These are phyloP conservation scores for Aspergillus sp. DNA, from an alignment of 2,329 filamentous ascomycete species.

Conservation along the genomic window DNA sequence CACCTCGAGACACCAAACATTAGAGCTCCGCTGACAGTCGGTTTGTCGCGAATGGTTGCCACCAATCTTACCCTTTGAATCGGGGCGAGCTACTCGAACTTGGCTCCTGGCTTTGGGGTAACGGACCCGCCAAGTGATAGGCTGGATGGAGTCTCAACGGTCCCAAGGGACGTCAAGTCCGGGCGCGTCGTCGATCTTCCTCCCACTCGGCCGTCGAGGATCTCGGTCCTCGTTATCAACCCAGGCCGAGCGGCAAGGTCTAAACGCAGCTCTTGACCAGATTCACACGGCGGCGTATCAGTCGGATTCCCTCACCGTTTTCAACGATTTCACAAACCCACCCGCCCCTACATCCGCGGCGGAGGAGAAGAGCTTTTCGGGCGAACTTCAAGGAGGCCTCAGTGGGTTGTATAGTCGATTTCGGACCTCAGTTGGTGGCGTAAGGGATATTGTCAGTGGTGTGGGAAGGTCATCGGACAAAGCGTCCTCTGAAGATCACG, in stretches of 20 bases:
- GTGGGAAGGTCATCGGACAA: slow-evolving; percentile 33
- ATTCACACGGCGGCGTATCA: slow-evolving; percentile 89
- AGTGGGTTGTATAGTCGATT: slow-evolving; percentile 87
- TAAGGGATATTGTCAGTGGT: slow-evolving; percentile 52
- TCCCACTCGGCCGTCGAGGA: slow-evolving; percentile 47
- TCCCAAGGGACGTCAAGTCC: slow-evolving; percentile 43
- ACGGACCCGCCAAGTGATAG: background rate
- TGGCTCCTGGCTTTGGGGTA: background rate
- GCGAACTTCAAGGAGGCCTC: slow-evolving; percentile 79
- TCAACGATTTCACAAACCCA: slow-evolving; percentile 77
- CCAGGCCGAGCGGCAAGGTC: slow-evolving; percentile 68
- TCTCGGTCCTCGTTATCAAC: slow-evolving; percentile 53
- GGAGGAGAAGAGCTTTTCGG: slow-evolving; percentile 69
- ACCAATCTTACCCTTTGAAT: slow-evolving; percentile 11
- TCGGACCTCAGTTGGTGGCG: slow-evolving; percentile 74
- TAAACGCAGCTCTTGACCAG: slow-evolving; percentile 76
- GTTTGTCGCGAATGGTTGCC: slow-evolving; percentile 14
- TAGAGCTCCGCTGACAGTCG: slow-evolving; percentile 17
- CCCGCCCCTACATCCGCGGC: slow-evolving; percentile 62
- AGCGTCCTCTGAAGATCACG: slow-evolving; percentile 23
- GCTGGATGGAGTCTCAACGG: slow-evolving; percentile 38
- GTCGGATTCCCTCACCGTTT: slow-evolving; percentile 81
- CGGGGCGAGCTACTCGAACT: slow-evolving; percentile 1
- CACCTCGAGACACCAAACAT: slow-evolving; percentile 12
- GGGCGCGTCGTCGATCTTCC: slow-evolving; percentile 45